phyloP scores from a whole-genome alignment of 1,284 basidiomycete species.

The Chiua sp. region DNA sequence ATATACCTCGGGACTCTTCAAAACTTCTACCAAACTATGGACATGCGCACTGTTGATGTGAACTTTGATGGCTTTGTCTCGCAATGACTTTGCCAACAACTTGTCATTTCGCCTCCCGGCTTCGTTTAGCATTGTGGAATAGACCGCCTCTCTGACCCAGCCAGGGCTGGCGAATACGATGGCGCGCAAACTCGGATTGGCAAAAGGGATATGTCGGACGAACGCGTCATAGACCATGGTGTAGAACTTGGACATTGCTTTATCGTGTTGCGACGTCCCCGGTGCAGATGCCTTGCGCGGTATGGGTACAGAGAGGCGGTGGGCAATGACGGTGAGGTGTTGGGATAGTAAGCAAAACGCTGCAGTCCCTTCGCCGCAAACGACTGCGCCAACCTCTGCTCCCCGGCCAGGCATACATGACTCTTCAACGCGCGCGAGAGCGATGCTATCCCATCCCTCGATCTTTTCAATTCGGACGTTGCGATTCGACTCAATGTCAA shows the following conservation, averaged over 20 bases:
- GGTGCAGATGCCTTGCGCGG: slow-evolving; percentile 91
- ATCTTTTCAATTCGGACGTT: slow-evolving; percentile 91
- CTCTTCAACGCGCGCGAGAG: slow-evolving; percentile 84
- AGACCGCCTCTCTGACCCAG: slow-evolving; percentile 92
- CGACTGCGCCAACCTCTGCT: slow-evolving; percentile 96
- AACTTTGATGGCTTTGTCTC: slow-evolving; percentile 89
- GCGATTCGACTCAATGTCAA: slow-evolving; percentile 94
- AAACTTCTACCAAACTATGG: slow-evolving; percentile 93
- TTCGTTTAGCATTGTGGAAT: slow-evolving; percentile 86
- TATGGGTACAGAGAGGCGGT: slow-evolving; percentile 90
- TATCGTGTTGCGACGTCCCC: slow-evolving; percentile 84
- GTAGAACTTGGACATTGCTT: slow-evolving; percentile 86
- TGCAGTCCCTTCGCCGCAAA: slow-evolving; percentile 95
- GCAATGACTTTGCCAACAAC: slow-evolving; percentile 68
- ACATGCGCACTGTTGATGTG: slow-evolving; percentile 95
- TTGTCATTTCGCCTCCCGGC: slow-evolving; percentile 88
- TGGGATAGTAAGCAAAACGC: slow-evolving; percentile 95
- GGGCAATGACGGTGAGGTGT: slow-evolving; percentile 95
- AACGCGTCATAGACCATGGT: slow-evolving; percentile 88
- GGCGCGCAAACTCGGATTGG: slow-evolving; percentile 75
- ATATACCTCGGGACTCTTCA: slow-evolving; percentile 90
- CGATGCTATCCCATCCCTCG: slow-evolving; percentile 91
- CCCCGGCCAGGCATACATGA: slow-evolving; percentile 91
- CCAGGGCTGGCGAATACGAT: slow-evolving; percentile 98
- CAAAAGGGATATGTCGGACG: slow-evolving; percentile 88